Evolutionary conservation across 306 rosid species (phyloP).

Genomic region (Quercus glauca): DNA sequence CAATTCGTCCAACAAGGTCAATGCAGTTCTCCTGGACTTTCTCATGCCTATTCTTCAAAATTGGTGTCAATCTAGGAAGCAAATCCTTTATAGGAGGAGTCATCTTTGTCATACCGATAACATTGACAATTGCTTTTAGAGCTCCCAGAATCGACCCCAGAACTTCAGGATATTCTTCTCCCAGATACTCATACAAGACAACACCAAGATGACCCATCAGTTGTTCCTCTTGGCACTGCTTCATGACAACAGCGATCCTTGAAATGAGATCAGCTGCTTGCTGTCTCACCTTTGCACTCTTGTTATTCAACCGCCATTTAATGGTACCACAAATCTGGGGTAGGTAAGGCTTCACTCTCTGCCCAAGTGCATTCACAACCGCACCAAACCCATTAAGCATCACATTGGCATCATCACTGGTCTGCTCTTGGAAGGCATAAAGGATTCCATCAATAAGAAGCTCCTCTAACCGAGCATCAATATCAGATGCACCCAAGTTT

Average conservation of each 20-base stretch:
- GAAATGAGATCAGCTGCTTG: constrained; percentile 97
- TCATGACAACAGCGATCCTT: constrained; percentile 94
- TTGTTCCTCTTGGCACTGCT: constrained; percentile 96
- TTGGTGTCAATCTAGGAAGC: constrained; percentile 94
- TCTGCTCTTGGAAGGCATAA: constrained; percentile 98
- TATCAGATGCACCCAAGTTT: constrained; percentile 86
- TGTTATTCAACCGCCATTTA: constrained; percentile 93
- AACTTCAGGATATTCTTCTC: constrained; percentile 97
- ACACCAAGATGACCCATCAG: constrained; percentile 99
- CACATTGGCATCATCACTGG: constrained; percentile 96
- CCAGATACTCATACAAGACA: constrained; percentile 88
- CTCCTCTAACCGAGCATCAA: constrained; percentile 91
- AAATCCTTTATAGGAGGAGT: constrained; percentile 94
- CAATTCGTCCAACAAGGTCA: constrained; percentile 92
- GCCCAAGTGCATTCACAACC: constrained; percentile 93
- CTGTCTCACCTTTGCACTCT: constrained; percentile 96
- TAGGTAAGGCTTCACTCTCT: constrained; percentile 86
- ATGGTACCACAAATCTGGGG: constrained; percentile 99
- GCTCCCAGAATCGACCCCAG: constrained; percentile 94
- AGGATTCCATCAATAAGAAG: constrained; percentile 93
- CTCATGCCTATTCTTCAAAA: constrained; percentile 93
- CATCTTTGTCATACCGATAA: constrained; percentile 99
- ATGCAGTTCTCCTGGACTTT: constrained; percentile 97
- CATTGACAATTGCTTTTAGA: constrained; percentile 92
- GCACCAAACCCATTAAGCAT: constrained; percentile 98